Percentiles rank a stretch among this genome's conserved stretches.
Conservation (phyloP, 148 eudicot genomes). For the Beta vulgaris region DNA sequence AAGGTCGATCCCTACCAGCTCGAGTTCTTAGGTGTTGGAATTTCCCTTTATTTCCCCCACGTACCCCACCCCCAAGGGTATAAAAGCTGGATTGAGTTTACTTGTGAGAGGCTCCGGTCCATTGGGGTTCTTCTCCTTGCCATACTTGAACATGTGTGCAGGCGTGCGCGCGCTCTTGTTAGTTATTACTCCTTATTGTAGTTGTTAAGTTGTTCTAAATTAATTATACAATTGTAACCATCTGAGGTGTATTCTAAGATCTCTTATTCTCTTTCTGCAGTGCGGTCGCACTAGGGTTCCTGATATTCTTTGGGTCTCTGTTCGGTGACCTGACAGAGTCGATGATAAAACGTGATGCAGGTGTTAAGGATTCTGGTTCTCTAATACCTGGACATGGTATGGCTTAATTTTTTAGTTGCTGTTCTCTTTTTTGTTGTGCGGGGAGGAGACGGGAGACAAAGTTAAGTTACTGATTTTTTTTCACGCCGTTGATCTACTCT, state of each 20-base stretch:
- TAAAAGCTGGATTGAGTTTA: too few species aligned
- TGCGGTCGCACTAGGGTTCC: conserved; percentile 69
- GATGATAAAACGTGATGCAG: conserved; percentile 98
- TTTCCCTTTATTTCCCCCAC: too few species aligned
- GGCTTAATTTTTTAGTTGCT: neutral
- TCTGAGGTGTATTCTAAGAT: conserved; percentile 2
- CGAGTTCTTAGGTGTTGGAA: too few species aligned
- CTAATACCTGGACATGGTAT: conserved; percentile 99
- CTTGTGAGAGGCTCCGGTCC: too few species aligned
- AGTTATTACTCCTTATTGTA: too few species aligned
- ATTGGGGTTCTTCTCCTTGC: too few species aligned
- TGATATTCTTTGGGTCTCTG: conserved; percentile 90
- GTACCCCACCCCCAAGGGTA: too few species aligned
- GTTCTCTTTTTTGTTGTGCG: neutral
- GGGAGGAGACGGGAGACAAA: neutral
- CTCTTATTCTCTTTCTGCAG: conserved; percentile 42
- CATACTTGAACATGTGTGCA: too few species aligned
- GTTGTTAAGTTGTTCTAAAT: neutral
- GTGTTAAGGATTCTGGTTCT: conserved; percentile 96
- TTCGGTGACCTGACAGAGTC: conserved; percentile 95
- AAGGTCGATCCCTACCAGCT: too few species aligned
- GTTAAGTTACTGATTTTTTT: too few species aligned
- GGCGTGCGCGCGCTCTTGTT: too few species aligned
- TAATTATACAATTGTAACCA: neutral
- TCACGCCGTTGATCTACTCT: too few species aligned